A percentile compares a stretch with the other conserved stretches of the same genome.
Conservation (phyloP, 257 asterid genomes). For the Coffea eugenioides region DNA sequence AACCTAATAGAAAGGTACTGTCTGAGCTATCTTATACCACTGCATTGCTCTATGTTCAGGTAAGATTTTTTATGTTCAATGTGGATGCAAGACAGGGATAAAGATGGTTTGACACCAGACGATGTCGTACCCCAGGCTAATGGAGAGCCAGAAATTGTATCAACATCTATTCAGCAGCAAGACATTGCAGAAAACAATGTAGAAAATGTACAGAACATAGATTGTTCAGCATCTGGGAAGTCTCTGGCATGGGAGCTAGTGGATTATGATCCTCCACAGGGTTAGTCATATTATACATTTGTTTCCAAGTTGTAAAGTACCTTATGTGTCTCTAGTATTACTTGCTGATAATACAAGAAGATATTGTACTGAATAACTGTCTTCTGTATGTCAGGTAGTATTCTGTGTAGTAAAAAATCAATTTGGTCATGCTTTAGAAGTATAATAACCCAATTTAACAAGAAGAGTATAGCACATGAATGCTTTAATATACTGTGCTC, state of each 20-base stretch:
- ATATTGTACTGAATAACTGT: not conserved
- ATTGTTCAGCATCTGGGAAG: conserved; percentile 48
- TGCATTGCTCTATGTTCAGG: not conserved
- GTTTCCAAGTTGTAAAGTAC: not conserved
- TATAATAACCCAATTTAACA: not conserved
- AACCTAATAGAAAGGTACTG: conserved; percentile 56
- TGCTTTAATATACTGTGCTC: not conserved
- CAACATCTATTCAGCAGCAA: conserved; percentile 42
- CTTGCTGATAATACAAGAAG: not conserved
- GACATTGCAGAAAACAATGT: conserved; percentile 39
- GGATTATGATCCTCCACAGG: conserved; percentile 79
- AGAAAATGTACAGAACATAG: conserved; percentile 41
- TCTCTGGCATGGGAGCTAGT: conserved; percentile 54
- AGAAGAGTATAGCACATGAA: not conserved
- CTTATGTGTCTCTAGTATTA: not conserved
- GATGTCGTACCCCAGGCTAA: conserved; percentile 39
- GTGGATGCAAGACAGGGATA: conserved; percentile 50
- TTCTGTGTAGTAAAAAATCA: not conserved
- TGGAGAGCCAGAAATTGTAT: conserved; percentile 42
- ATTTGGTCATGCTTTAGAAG: not conserved
- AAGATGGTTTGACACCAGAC: conserved; percentile 38
- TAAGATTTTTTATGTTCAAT: conserved; percentile 7
- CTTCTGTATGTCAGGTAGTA: not conserved
- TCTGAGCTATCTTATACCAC: not conserved
- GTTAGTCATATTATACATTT: conserved; percentile 40